Base-by-base conservation (phyloP, 2,329 filamentous ascomycete species). In the Colletotrichum sublineola region DNA sequence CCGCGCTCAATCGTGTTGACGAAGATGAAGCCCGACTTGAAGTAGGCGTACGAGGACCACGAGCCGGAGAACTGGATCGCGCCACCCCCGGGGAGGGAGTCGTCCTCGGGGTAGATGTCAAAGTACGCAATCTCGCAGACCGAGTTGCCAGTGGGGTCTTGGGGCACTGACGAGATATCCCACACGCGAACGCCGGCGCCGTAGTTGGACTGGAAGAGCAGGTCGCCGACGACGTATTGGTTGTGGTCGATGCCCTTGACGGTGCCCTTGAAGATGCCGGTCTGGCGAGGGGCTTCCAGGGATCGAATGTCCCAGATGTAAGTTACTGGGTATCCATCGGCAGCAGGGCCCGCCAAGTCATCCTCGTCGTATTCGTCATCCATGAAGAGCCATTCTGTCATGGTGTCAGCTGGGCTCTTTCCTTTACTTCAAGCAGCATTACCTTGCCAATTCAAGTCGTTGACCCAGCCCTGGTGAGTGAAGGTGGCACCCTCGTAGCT, bases 401-500 rank as follows among this genome's bases (percentile, higher is more conserved):
- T 18, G 0, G 24, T 5, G 3, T 60, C 18, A 57, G 40, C n/a
- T 12, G 9, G 3, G 61, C 1, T 31, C 8, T 29, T 3, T 8
- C 5, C 18, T 7, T 57, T 74, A 79, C 73, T 84, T 81, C 2
- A 50, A 14, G 14, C 5, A 5, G 11, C 36, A 46, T 46, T 46
- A 73, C 70, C 70, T 61, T 83, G 80, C 79, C 79, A 84, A 62
- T 82, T 77, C 14, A 80, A 77, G 75, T 87, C 82, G 63, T 86
- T 82, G 11, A 89, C 81, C 80, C 84, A 86, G 65, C 88, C 88
- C 76, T 90, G 88, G 77, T 90, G 88, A 2, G 87, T 88, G 81
- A 89, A 89, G 20, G 83, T 78, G n/a, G 86, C 86, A 52, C 88
- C 88, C n/a, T 86, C 83, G 77, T 90, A 90, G 0, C 84, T 84